These are phyloP conservation scores for Fusarium begoniae DNA, from an alignment of 2,329 filamentous ascomycete genomes.

Conservation along the genomic window DNA sequence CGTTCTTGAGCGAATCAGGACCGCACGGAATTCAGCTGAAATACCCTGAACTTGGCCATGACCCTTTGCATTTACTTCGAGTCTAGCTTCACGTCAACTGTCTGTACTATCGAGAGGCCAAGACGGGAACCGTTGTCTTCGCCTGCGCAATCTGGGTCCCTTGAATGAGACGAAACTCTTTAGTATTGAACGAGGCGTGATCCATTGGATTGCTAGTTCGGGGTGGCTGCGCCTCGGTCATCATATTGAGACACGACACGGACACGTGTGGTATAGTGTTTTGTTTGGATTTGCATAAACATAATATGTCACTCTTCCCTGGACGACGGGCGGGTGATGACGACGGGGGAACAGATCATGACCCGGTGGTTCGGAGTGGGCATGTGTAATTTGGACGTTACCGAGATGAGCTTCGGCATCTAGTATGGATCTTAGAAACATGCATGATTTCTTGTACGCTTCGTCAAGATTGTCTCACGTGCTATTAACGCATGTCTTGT, in stretches of 20 bases:
- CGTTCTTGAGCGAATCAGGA: background rate
- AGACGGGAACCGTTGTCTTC: slow-evolving; percentile 24
- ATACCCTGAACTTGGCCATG: slow-evolving; percentile 2
- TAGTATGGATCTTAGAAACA: slow-evolving; percentile 10
- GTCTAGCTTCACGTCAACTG: background rate
- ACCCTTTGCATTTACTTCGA: background rate
- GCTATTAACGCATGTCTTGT: slow-evolving; percentile 12
- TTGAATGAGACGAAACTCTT: background rate
- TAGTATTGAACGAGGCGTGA: slow-evolving; percentile 9
- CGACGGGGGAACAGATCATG: slow-evolving; percentile 20
- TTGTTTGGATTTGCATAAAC: slow-evolving; percentile 29
- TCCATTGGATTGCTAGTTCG: slow-evolving; percentile 1
- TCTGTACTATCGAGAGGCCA: slow-evolving; percentile 10
- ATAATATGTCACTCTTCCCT: slow-evolving; percentile 8
- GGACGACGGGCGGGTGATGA: slow-evolving; percentile 25
- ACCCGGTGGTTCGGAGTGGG: slow-evolving; percentile 25
- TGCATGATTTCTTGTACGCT: slow-evolving; percentile 17
- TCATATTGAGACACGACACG: background rate
- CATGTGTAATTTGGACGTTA: slow-evolving; percentile 22
- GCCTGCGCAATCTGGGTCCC: slow-evolving; percentile 2
- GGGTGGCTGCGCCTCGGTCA: background rate
- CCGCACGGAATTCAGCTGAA: slow-evolving; percentile 1
- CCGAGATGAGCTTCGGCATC: slow-evolving; percentile 36
- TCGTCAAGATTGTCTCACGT: slow-evolving; percentile 7
- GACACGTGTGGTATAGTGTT: slow-evolving; percentile 13